phyloP scores from a whole-genome alignment of 108 stramenopile genomes.

The Aurantiochytrium sp. region DNA sequence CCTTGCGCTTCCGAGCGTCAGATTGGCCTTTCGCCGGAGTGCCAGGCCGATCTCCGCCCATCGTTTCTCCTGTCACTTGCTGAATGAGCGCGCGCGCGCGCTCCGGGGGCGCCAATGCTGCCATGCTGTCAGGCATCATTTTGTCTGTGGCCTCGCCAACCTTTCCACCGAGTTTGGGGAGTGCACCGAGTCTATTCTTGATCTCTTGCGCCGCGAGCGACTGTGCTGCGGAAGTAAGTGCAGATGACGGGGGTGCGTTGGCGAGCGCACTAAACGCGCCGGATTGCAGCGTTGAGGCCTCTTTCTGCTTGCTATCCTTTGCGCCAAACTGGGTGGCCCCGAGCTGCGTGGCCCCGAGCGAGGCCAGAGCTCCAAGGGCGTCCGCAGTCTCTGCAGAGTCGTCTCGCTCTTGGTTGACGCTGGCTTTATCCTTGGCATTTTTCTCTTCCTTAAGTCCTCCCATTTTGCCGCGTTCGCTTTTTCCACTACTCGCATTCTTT shows the following conservation, averaged over 20 bases:
- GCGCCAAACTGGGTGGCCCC: too few relatives aligned
- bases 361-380: too few relatives aligned
- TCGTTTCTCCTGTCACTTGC: constrained; percentile 41
- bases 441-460: too few relatives aligned
- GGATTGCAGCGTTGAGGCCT: too few relatives aligned
- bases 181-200: background rate
- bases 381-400: too few relatives aligned
- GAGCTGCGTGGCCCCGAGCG: too few relatives aligned
- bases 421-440: too few relatives aligned
- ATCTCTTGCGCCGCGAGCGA: background rate
- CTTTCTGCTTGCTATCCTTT: too few relatives aligned
- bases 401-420: too few relatives aligned
- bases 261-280: too few relatives aligned
- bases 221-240: background rate
- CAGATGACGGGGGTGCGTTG: background rate
- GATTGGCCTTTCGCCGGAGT: background rate
- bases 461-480: too few relatives aligned
- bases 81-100: constrained; percentile 52
- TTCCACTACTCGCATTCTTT: too few relatives aligned
- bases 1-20: background rate
- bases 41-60: constrained; percentile 47
- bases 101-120: constrained; percentile 75
- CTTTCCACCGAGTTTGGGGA: background rate
- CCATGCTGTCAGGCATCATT: constrained; percentile 59
- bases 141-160: constrained; percentile 20